phyloP scores from a whole-genome alignment of 106 monocot genomes.

The Allium fistulosum region DNA sequence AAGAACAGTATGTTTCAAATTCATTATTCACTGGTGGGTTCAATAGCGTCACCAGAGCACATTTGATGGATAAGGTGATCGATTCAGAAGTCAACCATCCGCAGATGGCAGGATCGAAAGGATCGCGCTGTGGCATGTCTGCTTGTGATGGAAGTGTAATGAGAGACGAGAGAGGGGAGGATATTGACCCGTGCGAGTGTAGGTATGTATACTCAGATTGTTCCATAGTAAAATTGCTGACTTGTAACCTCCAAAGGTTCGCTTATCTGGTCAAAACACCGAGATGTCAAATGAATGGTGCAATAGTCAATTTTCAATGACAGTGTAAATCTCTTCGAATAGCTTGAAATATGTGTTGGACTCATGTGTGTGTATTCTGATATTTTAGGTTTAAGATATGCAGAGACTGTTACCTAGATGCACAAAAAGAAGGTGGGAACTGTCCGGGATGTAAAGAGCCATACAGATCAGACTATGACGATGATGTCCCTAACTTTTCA shows the following conservation, averaged over 20 bases:
- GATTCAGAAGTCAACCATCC: slow-evolving; percentile 32
- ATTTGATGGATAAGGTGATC: slow-evolving; percentile 42
- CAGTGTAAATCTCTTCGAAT: too few relatives aligned
- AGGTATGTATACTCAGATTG: slow-evolving; percentile 2
- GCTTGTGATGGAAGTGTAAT: slow-evolving; percentile 31
- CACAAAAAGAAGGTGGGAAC: slow-evolving; percentile 18
- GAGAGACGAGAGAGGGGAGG: slow-evolving; percentile 33
- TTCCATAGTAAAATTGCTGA: neutral
- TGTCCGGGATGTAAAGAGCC: slow-evolving; percentile 40
- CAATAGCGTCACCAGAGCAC: slow-evolving; percentile 27
- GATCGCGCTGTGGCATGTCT: slow-evolving; percentile 22
- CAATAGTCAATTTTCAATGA: too few relatives aligned
- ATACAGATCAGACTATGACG: slow-evolving; percentile 19
- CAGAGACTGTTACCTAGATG: slow-evolving; percentile 29
- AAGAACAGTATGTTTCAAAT: slow-evolving; percentile 40
- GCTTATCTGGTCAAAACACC: too few relatives aligned
- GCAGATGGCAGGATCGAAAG: slow-evolving; percentile 37
- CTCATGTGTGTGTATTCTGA: too few relatives aligned
- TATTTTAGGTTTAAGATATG: slow-evolving; percentile 33
- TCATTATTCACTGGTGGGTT: slow-evolving; percentile 31
- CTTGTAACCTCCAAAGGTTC: too few relatives aligned
- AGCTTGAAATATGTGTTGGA: too few relatives aligned
- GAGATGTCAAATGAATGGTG: too few relatives aligned
- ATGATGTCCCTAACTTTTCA: slow-evolving; percentile 14
- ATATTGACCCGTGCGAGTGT: slow-evolving; percentile 27